phyloP scores from a whole-genome alignment of 179 eudicot genomes.

The Spinacia oleracea region DNA sequence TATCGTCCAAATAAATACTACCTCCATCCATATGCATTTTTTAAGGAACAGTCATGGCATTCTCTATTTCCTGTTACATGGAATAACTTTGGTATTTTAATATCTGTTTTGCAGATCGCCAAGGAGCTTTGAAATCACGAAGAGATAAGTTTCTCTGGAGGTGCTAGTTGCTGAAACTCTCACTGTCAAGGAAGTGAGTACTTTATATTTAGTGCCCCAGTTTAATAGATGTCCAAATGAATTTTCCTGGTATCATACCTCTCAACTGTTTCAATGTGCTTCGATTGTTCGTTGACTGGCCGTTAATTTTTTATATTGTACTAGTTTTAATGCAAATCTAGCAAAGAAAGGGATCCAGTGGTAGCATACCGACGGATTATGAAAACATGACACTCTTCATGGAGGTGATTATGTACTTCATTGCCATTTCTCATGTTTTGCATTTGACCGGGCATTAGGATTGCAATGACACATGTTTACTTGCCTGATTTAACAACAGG shows the following conservation, averaged over 20 bases:
- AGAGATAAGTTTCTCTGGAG: conserved; percentile 63
- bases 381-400: conserved; percentile 70
- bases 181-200: conserved; percentile 82
- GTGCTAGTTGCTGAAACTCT: conserved; percentile 69
- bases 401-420: conserved; percentile 49
- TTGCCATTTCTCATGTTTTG: background rate
- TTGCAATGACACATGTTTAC: background rate
- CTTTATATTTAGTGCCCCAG: conserved; percentile 2
- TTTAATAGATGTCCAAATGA: background rate
- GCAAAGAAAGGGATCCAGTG: conserved; percentile 91
- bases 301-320: too few relatives aligned
- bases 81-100: background rate
- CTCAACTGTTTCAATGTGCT: background rate
- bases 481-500: conserved; percentile 39
- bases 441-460: background rate
- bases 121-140: conserved; percentile 60
- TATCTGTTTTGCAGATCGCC: conserved; percentile 48
- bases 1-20: too few relatives aligned
- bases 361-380: conserved; percentile 63
- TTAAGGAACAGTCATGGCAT: too few relatives aligned
- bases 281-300: background rate
- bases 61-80: too few relatives aligned
- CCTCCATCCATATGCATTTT: too few relatives aligned
- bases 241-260: background rate
- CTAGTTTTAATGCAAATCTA: conserved; percentile 84